Conservation (phyloP, 805 yeast genomes). For the Kluyveromyces dobzhanskii region DNA sequence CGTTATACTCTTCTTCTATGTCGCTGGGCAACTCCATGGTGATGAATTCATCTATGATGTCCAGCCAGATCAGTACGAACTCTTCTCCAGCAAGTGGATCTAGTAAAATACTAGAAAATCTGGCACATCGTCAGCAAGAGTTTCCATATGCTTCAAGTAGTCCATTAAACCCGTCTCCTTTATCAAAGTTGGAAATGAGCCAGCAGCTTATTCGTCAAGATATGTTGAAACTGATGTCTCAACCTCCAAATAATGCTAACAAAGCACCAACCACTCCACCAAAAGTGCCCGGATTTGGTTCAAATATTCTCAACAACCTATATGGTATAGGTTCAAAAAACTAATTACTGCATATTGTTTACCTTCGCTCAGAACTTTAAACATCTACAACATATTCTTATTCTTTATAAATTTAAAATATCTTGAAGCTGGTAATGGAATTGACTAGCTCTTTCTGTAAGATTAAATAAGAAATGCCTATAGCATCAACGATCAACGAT, state of each 20-base stretch:
- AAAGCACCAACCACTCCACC: not conserved
- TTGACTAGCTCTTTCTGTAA: too few species aligned
- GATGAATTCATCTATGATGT: not conserved
- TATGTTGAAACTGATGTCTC: slow-evolving; percentile 4
- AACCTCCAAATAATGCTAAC: slow-evolving; percentile 1
- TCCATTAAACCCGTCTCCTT: slow-evolving; percentile 3
- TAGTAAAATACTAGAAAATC: slow-evolving; percentile 4
- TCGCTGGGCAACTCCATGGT: not conserved
- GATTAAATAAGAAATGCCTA: too few species aligned
- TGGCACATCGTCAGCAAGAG: slow-evolving; percentile 1
- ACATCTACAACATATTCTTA: too few species aligned
- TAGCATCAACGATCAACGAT: too few species aligned
- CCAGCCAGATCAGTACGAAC: not conserved
- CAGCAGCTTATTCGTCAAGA: slow-evolving; percentile 5
- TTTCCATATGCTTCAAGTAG: not conserved
- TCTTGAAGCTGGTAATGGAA: too few species aligned
- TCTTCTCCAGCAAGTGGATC: not conserved
- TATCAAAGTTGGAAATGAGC: slow-evolving; percentile 5
- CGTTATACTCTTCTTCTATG: not conserved
- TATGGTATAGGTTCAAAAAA: slow-evolving; percentile 9
- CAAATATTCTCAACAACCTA: slow-evolving; percentile 12
- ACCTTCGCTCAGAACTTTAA: too few species aligned
- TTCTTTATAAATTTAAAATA: too few species aligned
- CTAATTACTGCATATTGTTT: not conserved
- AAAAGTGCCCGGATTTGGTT: slow-evolving; percentile 10